These are phyloP conservation scores for Pestalotiopsis sp. DNA, from an alignment of 2,329 filamentous ascomycete species.

Conservation along the genomic window DNA sequence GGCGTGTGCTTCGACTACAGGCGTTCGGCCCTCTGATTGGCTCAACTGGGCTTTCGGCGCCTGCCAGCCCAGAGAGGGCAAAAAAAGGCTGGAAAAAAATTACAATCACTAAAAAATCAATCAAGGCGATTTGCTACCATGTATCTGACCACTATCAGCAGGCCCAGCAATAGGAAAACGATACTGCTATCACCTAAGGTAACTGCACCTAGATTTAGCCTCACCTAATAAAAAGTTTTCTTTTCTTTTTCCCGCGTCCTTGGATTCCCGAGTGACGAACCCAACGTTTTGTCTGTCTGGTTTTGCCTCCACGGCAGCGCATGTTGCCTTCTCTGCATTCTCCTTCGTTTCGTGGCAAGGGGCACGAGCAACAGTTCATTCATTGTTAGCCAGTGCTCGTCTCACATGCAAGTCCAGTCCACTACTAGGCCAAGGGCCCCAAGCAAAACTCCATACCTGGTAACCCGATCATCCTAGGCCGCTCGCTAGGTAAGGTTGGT, in stretches of 20 bases:
- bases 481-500: background rate
- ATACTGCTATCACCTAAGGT: too few species aligned
- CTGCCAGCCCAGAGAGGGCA: constrained; percentile 1
- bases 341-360: background rate
- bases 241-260: too few species aligned
- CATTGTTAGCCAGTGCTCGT: background rate
- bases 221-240: too few species aligned
- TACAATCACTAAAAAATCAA: background rate
- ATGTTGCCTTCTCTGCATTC: background rate
- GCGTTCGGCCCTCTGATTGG: background rate
- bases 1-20: background rate
- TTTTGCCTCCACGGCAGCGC: too few species aligned
- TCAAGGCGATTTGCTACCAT: background rate
- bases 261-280: too few species aligned
- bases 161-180: background rate
- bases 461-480: background rate
- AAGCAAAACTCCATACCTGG: background rate
- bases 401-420: background rate
- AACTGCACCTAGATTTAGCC: too few species aligned
- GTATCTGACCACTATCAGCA: background rate
- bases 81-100: background rate
- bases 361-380: background rate
- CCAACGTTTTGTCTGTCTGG: too few species aligned
- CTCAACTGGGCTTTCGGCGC: background rate
- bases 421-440: background rate